Evolutionary conservation across 2,329 filamentous ascomycete species (phyloP).

Genomic region (Colletotrichum navitas): DNA sequence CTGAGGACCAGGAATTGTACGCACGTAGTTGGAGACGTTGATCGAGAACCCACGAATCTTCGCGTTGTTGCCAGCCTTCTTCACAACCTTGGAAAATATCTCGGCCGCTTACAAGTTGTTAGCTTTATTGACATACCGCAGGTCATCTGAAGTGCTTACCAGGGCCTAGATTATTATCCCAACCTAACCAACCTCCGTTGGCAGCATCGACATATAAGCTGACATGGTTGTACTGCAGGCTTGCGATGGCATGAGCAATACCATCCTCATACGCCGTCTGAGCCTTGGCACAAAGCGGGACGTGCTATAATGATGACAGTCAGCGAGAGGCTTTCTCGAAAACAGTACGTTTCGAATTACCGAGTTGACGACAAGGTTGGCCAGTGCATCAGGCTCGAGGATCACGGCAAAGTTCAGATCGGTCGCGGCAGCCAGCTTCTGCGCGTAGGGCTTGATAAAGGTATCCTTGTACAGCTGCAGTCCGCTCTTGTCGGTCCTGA

Average conservation of each 20-base stretch:
- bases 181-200: constrained; percentile 59
- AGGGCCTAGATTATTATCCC: constrained; percentile 54
- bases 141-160: constrained; percentile 44
- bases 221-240: constrained; percentile 54
- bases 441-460: constrained; percentile 55
- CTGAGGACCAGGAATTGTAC: not conserved
- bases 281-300: constrained; percentile 54
- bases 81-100: constrained; percentile 55
- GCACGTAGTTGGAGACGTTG: constrained; percentile 58
- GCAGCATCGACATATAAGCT: constrained; percentile 58
- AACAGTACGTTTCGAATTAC: constrained; percentile 19
- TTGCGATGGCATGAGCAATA: constrained; percentile 56
- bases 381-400: constrained; percentile 59
- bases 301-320: not conserved
- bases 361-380: constrained; percentile 57
- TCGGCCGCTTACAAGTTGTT: constrained; percentile 51
- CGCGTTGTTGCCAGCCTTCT: constrained; percentile 49
- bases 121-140: not conserved
- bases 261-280: constrained; percentile 55
- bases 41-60: constrained; percentile 57
- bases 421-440: constrained; percentile 52
- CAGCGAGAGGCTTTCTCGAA: not conserved
- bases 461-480: constrained; percentile 56
- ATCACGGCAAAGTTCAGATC: constrained; percentile 59
- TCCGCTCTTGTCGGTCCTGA: constrained; percentile 52